Conservation (phyloP, 1,284 basidiomycete genomes). For the Tilletiopsis washingtonensis region DNA sequence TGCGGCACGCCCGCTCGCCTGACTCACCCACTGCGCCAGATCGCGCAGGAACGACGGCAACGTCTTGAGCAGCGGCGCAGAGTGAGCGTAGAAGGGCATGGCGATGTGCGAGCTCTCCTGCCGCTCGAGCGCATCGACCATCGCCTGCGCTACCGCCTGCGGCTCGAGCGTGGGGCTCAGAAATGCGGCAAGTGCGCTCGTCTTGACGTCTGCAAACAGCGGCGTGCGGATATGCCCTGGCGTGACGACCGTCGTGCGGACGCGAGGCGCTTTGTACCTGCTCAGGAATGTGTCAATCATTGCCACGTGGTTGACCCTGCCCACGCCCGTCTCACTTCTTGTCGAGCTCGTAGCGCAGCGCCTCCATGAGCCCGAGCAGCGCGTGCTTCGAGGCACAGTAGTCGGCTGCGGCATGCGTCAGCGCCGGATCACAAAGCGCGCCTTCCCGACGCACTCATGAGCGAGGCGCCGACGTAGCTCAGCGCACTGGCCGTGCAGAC, state of each 20-base stretch:
- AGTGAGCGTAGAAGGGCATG: conserved; percentile 32
- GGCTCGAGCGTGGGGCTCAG: conserved; percentile 25
- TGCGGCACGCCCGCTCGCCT: too few species aligned
- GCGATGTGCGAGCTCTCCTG: conserved; percentile 25
- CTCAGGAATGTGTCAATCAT: conserved; percentile 1
- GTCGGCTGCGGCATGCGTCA: conserved; percentile 16
- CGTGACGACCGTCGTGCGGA: conserved; percentile 34
- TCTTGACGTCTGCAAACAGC: conserved; percentile 24
- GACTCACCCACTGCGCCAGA: neutral
- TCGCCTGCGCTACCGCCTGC: conserved; percentile 16
- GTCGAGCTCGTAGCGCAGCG: conserved; percentile 41
- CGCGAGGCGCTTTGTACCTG: conserved; percentile 14
- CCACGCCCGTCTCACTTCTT: too few species aligned
- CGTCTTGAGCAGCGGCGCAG: neutral
- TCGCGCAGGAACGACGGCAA: conserved; percentile 1
- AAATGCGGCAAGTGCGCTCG: conserved; percentile 21
- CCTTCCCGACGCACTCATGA: conserved; percentile 59
- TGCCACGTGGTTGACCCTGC: too few species aligned
- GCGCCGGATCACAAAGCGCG: neutral
- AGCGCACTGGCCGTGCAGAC: conserved; percentile 61
- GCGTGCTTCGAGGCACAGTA: conserved; percentile 46
- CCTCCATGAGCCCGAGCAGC: conserved; percentile 41
- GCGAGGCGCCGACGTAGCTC: conserved; percentile 63
- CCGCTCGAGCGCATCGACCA: conserved; percentile 18
- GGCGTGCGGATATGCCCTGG: conserved; percentile 34